Base-by-base conservation (phyloP, 139 green algal genomes). In the Chlorokybus atmophyticus region DNA sequence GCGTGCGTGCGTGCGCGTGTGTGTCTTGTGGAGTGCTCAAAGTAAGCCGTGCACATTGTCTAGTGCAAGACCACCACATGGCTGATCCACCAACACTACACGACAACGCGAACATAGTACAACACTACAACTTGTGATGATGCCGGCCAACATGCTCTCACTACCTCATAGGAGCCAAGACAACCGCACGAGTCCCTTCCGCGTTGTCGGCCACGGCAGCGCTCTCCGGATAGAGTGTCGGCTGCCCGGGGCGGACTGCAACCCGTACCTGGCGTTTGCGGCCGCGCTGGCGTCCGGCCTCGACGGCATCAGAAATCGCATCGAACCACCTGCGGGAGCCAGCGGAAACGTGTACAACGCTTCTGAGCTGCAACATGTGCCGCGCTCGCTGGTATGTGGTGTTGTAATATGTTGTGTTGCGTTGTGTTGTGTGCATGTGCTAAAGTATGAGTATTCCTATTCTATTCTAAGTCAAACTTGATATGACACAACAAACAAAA, bases 201-300 rank as follows among this genome's bases (percentile, higher is more conserved):
- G 49, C 5, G 5, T 56, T 19, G 17, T 32, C 49, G 49, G 49
- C 5, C 4, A 5, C 4, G 49, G 49, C 24, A 56, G 39, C 7
- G 10, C 7, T 4, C 21, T 56, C 5, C 49, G 49, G 14, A 35
- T 56, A 8, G 49, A 56, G 24, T 56, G 49, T 28, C 49, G 49
- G 7, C 17, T 56, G 21, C 21, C 21, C 10, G 49, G 49, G 14
- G 17, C 49, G 25, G 49, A 56, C 24, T 35, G 17, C 26, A 56
- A 56, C 49, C 49, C 49, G 10, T 56, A 56, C 24, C 49, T 56
- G 25, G 49, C 7, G 4, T 10, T 56, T 5, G 49, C 49, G 49
- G 49, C 49, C 21, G 21, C 4, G 49, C 26, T 56, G 5, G 49
- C 49, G 24, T 32, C 49, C 4, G 49, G 49, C n/a, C 4, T 56